Evolutionary conservation across 139 green algal species (phyloP).

Genomic region (Chara braunii): DNA sequence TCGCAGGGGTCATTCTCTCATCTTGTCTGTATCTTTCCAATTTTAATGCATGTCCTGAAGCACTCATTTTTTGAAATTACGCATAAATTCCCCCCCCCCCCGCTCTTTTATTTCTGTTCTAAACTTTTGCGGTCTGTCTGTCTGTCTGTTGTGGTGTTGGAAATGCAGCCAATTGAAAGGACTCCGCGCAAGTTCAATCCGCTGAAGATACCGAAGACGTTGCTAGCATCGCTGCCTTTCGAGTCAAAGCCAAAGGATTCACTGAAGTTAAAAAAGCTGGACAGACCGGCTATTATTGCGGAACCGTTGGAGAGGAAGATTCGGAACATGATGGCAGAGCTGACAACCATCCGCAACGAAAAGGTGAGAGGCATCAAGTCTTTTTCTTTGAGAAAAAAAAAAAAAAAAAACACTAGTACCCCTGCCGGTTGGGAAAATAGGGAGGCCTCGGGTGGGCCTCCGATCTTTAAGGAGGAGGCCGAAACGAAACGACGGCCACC

Average conservation of each 20-base stretch:
- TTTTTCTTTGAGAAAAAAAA: background rate
- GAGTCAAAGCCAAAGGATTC: conserved; percentile 92
- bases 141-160: too few species aligned
- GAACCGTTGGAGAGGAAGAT: conserved; percentile 61
- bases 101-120: background rate
- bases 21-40: background rate
- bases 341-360: conserved; percentile 89
- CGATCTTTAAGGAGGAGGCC: too few species aligned
- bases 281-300: conserved; percentile 62
- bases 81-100: background rate
- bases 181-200: conserved; percentile 78
- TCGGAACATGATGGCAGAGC: conserved; percentile 72
- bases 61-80: background rate
- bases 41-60: background rate
- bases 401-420: background rate
- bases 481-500: background rate
- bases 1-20: background rate
- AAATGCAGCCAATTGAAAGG: conserved; percentile 59
- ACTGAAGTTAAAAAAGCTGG: too few species aligned
- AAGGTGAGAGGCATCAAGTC: conserved; percentile 39
- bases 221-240: conserved; percentile 82
- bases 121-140: too few species aligned
- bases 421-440: too few species aligned
- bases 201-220: conserved; percentile 72
- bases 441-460: too few species aligned